These are phyloP conservation scores for Aspergillus ustus DNA, from an alignment of 2,329 filamentous ascomycete genomes.

Conservation along the genomic window DNA sequence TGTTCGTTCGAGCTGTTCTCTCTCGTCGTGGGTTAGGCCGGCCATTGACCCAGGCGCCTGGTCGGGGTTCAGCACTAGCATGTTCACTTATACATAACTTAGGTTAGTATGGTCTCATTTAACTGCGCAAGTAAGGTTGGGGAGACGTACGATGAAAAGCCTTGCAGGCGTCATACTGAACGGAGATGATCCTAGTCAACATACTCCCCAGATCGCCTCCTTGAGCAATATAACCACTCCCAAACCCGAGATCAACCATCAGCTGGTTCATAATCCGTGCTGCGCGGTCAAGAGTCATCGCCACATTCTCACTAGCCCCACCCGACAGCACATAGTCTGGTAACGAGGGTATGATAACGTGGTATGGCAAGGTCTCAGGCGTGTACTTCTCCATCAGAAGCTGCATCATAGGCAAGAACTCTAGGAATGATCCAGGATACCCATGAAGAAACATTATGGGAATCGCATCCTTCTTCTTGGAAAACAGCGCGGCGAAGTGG, in stretches of 20 bases:
- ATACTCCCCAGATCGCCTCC: slow-evolving; percentile 39
- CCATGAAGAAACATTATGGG: slow-evolving; percentile 52
- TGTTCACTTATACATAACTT: slow-evolving; percentile 4
- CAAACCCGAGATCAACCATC: slow-evolving; percentile 37
- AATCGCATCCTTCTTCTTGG: slow-evolving; percentile 50
- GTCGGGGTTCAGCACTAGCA: background rate
- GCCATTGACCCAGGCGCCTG: background rate
- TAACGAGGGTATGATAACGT: slow-evolving; percentile 38
- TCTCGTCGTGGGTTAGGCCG: background rate
- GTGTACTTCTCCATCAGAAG: slow-evolving; percentile 32
- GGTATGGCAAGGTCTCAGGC: slow-evolving; percentile 33
- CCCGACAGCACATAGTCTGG: slow-evolving; percentile 39
- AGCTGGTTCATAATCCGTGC: slow-evolving; percentile 35
- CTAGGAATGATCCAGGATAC: slow-evolving; percentile 40
- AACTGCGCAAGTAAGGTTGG: rapidly evolving
- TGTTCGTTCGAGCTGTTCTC: background rate
- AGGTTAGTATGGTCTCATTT: background rate
- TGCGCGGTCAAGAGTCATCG: slow-evolving; percentile 30
- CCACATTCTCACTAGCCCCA: slow-evolving; percentile 32
- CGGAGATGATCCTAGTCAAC: slow-evolving; percentile 29
- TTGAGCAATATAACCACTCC: slow-evolving; percentile 35
- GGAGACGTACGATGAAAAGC: slow-evolving; percentile 16
- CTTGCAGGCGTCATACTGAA: slow-evolving; percentile 36
- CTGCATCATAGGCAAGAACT: slow-evolving; percentile 39
- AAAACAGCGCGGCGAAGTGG: slow-evolving; percentile 58